A percentile compares a stretch with the other conserved stretches of the same genome.
Evolutionary conservation across 2,329 filamentous ascomycete genomes (phyloP).

Genomic region (Ophiostoma perfectum): DNA sequence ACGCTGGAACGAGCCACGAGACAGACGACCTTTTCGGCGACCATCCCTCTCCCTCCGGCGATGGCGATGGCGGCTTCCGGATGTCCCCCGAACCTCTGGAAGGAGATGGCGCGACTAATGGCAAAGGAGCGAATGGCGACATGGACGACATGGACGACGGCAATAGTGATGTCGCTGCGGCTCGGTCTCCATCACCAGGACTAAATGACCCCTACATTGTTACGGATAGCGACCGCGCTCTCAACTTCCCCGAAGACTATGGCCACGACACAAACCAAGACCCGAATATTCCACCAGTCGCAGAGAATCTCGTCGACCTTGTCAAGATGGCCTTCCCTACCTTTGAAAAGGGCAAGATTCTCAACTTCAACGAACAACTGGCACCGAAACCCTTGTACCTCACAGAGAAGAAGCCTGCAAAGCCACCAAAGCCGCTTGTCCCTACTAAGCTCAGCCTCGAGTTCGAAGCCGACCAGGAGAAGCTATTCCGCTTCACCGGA

Average conservation of each 20-base stretch:
- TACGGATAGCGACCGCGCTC: slow-evolving; percentile 32
- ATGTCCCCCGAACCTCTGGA: slow-evolving; percentile 34
- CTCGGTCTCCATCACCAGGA: slow-evolving; percentile 33
- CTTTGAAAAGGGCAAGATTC: slow-evolving; percentile 68
- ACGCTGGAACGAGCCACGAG: slow-evolving; percentile 46
- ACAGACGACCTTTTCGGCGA: slow-evolving; percentile 67
- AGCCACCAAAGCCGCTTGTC: slow-evolving; percentile 73
- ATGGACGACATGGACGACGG: slow-evolving; percentile 17
- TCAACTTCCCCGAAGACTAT: slow-evolving; percentile 44
- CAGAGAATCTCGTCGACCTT: slow-evolving; percentile 68
- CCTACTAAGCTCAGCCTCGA: slow-evolving; percentile 87
- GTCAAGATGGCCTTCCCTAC: slow-evolving; percentile 75
- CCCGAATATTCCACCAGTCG: slow-evolving; percentile 60
- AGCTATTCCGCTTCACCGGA: slow-evolving; percentile 70
- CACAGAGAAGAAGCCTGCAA: slow-evolving; percentile 70
- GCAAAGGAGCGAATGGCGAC: slow-evolving; percentile 21
- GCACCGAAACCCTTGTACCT: slow-evolving; percentile 74
- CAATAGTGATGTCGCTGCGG: slow-evolving; percentile 28
- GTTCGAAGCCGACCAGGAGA: slow-evolving; percentile 78
- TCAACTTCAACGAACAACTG: slow-evolving; percentile 77
- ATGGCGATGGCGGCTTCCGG: slow-evolving; percentile 34
- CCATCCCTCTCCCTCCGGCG: slow-evolving; percentile 39
- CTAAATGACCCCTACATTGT: slow-evolving; percentile 30
- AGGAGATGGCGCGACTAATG: slow-evolving; percentile 28
- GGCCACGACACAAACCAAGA: slow-evolving; percentile 51